phyloP scores from a whole-genome alignment of 345 rosid species.

The Populus nigra region DNA sequence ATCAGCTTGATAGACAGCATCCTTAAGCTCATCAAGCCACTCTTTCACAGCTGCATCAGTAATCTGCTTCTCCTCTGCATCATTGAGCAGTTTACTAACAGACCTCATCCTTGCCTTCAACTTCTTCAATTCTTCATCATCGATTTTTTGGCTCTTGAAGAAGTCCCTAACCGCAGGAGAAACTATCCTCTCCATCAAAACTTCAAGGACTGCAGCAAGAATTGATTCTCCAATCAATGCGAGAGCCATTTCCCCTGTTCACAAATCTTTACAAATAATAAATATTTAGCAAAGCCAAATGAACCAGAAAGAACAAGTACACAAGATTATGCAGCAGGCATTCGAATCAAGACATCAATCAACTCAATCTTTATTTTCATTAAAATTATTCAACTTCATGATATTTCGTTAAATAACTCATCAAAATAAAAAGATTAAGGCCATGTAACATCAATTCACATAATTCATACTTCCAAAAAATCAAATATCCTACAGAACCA shows the following conservation, averaged over 20 bases:
- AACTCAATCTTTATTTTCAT: no score
- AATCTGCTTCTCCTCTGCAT: constrained; percentile 15
- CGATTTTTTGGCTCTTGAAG: background rate
- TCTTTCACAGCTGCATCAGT: background rate
- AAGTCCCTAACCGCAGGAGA: background rate
- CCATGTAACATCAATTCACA: no score
- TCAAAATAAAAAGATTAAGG: no score
- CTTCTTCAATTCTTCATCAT: background rate
- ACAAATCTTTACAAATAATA: no score
- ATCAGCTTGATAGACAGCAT: constrained; percentile 9
- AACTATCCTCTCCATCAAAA: background rate
- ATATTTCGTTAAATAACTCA: no score
- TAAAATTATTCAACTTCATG: no score
- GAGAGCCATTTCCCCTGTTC: background rate
- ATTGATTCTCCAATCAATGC: background rate
- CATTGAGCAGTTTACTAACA: background rate
- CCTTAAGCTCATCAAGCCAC: constrained; percentile 10
- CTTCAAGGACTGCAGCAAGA: background rate
- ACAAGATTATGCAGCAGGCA: no score
- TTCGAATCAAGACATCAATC: no score
- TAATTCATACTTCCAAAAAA: no score
- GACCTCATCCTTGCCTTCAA: background rate
- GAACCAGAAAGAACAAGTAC: no score
- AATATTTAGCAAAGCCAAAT: no score
- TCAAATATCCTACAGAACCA: no score